Conservation (phyloP, 1,139 yeast genomes). For the Geotrichum armillariae region DNA sequence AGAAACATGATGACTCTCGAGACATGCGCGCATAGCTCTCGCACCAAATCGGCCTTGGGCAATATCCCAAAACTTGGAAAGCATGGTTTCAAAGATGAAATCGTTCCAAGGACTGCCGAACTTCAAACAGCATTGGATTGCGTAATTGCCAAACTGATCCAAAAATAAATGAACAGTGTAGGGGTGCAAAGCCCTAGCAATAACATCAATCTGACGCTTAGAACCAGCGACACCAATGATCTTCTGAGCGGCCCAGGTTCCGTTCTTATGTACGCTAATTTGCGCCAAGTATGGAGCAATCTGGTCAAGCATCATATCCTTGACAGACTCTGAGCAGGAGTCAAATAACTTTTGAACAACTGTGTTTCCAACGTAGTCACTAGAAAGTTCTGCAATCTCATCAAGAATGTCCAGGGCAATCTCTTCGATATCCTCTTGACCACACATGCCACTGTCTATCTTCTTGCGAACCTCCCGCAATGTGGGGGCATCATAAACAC, state of each 20-base stretch:
- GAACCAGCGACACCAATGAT: conserved; percentile 74
- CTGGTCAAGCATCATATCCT: conserved; percentile 77
- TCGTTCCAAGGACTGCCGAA: conserved; percentile 88
- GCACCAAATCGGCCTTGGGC: conserved; percentile 94
- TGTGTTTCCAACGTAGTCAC: conserved; percentile 94
- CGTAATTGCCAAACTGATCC: conserved; percentile 97
- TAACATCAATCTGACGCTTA: conserved; percentile 67
- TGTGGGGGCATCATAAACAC: conserved; percentile 87
- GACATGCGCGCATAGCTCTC: conserved; percentile 88
- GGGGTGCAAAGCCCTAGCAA: conserved; percentile 72
- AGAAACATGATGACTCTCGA: conserved; percentile 70
- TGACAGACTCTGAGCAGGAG: conserved; percentile 65
- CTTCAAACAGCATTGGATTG: conserved; percentile 87
- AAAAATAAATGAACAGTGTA: conserved; percentile 83
- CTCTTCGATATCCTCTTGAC: conserved; percentile 69
- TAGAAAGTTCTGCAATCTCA: conserved; percentile 87
- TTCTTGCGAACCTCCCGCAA: conserved; percentile 57
- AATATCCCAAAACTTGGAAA: conserved; percentile 76
- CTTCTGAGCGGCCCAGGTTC: conserved; percentile 99
- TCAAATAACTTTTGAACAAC: conserved; percentile 90
- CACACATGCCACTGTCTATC: conserved; percentile 46
- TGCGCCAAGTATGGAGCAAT: conserved; percentile 83
- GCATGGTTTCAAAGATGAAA: conserved; percentile 82
- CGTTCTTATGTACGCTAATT: conserved; percentile 94
- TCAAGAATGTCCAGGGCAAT: conserved; percentile 81